Conservation (phyloP, 1,139 yeast genomes). For the Zygosaccharomyces sapae region DNA sequence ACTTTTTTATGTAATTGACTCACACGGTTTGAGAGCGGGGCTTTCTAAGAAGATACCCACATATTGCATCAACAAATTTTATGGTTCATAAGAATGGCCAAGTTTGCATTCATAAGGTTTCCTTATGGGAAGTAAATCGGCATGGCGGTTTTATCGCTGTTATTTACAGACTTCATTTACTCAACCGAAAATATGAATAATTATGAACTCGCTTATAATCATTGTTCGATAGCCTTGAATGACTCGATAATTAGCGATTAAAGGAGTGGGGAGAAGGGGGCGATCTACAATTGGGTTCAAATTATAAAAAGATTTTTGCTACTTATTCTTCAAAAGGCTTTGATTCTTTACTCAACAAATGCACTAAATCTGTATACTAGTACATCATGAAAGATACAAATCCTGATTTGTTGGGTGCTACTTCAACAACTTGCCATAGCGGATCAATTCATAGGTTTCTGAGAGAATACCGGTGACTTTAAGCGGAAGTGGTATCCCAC, state of each 20-base stretch:
- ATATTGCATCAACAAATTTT: constrained; percentile 11
- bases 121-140: constrained; percentile 15
- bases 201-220: not conserved
- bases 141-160: not conserved
- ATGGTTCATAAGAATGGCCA: constrained; percentile 6
- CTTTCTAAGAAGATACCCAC: constrained; percentile 3
- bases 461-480: not conserved
- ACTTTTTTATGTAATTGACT: constrained; percentile 11
- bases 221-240: too few species aligned
- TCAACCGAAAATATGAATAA: not conserved
- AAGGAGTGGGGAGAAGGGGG: not conserved
- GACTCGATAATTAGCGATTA: too few species aligned
- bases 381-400: not conserved
- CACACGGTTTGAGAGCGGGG: not conserved
- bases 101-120: constrained; percentile 11
- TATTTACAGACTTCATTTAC: not conserved
- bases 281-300: not conserved
- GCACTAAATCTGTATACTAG: not conserved
- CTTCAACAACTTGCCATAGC: not conserved
- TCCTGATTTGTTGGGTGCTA: not conserved
- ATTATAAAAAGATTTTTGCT: not conserved
- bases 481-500: not conserved
- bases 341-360: not conserved
- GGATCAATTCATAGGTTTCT: not conserved
- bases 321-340: not conserved